A percentile compares a stretch with the other conserved stretches of the same genome.
phyloP scores from a whole-genome alignment of 2,329 filamentous ascomycete species.

The Xylaria hypoxylon region DNA sequence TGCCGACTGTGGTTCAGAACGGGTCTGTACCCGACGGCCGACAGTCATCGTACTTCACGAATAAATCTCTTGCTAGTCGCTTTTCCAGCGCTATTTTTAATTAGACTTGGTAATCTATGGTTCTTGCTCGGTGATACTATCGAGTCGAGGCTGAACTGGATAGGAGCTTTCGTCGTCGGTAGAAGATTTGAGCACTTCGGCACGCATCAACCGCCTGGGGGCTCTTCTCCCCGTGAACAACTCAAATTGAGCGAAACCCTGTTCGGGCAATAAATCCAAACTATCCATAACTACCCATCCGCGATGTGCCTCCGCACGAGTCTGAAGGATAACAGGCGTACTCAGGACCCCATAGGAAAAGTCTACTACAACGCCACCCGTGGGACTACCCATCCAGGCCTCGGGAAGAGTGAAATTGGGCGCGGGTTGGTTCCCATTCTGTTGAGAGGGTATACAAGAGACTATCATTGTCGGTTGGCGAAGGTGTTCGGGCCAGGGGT shows the following conservation, averaged over 20 bases:
- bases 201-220: constrained; percentile 76
- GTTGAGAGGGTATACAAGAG: constrained; percentile 79
- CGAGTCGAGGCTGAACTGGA: constrained; percentile 55
- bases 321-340: constrained; percentile 77
- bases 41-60: not conserved
- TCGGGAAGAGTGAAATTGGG: constrained; percentile 77
- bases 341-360: constrained; percentile 79
- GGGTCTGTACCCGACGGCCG: no score
- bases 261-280: constrained; percentile 79
- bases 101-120: constrained; percentile 39
- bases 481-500: constrained; percentile 73
- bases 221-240: constrained; percentile 79
- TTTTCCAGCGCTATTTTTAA: not conserved
- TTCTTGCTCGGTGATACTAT: constrained; percentile 56
- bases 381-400: constrained; percentile 77
- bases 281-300: constrained; percentile 83
- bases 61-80: not conserved
- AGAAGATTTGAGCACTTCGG: constrained; percentile 67
- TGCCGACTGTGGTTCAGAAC: no score
- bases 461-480: constrained; percentile 78
- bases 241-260: constrained; percentile 85
- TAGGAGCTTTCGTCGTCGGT: constrained; percentile 56
- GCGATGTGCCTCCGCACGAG: constrained; percentile 67
- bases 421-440: constrained; percentile 70
- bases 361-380: constrained; percentile 81